phyloP scores from a whole-genome alignment of 2,329 filamentous ascomycete species.

The Cadophora luteo-olivacea region DNA sequence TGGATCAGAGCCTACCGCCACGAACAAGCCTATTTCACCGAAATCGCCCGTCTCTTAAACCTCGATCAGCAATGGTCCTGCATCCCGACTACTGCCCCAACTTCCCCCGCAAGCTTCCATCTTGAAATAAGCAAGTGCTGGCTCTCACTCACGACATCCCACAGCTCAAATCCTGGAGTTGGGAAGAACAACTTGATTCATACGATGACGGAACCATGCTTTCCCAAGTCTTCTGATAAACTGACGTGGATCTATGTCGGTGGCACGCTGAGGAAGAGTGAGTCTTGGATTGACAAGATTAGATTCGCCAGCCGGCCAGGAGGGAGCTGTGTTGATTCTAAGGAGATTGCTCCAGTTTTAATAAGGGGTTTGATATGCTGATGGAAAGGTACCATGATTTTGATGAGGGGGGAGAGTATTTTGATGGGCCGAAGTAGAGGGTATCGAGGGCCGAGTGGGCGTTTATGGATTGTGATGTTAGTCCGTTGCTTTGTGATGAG shows the following conservation, averaged over 20 bases:
- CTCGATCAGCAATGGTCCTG: neutral
- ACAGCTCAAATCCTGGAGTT: neutral
- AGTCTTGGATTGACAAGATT: neutral
- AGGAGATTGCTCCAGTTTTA: too few species aligned
- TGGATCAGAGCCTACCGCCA: too few species aligned
- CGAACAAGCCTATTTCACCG: neutral
- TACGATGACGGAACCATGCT: neutral
- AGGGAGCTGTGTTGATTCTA: neutral
- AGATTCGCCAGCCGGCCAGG: too few species aligned
- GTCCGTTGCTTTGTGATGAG: too few species aligned
- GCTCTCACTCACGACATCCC: conserved; percentile 3
- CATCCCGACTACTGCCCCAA: neutral
- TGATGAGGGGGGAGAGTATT: too few species aligned
- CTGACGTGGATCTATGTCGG: conserved; percentile 6
- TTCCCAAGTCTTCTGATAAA: neutral
- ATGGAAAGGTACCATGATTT: too few species aligned
- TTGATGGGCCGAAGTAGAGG: too few species aligned
- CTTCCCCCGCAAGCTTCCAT: neutral
- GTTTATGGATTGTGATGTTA: too few species aligned
- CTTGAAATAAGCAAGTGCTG: neutral
- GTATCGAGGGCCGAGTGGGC: too few species aligned
- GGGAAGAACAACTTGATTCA: neutral
- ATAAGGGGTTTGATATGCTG: too few species aligned
- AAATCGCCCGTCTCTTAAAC: neutral
- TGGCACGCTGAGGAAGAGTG: neutral